phyloP scores from a whole-genome alignment of 2,329 filamentous ascomycete species.

The Aspergillus neotritici region DNA sequence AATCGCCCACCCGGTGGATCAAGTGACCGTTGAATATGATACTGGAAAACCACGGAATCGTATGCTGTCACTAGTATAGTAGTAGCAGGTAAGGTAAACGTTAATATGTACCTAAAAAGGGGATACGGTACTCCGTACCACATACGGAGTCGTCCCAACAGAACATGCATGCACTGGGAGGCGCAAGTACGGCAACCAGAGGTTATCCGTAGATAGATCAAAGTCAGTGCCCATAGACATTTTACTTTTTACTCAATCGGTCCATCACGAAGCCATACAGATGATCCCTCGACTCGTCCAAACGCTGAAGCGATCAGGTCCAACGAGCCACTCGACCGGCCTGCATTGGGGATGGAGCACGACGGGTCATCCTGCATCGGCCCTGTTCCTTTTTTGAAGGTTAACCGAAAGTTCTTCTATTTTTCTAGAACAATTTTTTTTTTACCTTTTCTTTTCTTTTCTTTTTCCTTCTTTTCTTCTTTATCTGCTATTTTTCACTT shows the following conservation, averaged over 20 bases:
- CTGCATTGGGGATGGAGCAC: not conserved
- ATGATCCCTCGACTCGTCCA: constrained; percentile 1
- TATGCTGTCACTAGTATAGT: too few species aligned
- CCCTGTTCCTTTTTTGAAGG: not conserved
- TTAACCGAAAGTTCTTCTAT: constrained; percentile 1
- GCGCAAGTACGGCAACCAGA: too few species aligned
- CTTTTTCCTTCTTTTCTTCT: not conserved
- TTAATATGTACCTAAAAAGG: too few species aligned
- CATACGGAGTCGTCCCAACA: too few species aligned
- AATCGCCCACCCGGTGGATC: too few species aligned
- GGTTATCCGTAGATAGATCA: constrained; percentile 3
- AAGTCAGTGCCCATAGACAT: constrained; percentile 2
- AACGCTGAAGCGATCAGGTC: not conserved
- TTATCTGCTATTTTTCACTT: not conserved
- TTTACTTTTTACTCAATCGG: not conserved
- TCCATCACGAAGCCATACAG: not conserved
- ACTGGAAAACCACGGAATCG: too few species aligned
- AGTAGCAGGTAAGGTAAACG: too few species aligned
- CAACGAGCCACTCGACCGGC: not conserved
- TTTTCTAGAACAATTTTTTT: constrained; percentile 7
- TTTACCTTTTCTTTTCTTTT: not conserved
- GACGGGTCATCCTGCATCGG: not conserved
- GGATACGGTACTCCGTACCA: too few species aligned
- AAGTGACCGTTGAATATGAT: too few species aligned
- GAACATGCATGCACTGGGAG: too few species aligned